phyloP scores from a whole-genome alignment of 2,329 filamentous ascomycete genomes.

The Kalmusia sp. region DNA sequence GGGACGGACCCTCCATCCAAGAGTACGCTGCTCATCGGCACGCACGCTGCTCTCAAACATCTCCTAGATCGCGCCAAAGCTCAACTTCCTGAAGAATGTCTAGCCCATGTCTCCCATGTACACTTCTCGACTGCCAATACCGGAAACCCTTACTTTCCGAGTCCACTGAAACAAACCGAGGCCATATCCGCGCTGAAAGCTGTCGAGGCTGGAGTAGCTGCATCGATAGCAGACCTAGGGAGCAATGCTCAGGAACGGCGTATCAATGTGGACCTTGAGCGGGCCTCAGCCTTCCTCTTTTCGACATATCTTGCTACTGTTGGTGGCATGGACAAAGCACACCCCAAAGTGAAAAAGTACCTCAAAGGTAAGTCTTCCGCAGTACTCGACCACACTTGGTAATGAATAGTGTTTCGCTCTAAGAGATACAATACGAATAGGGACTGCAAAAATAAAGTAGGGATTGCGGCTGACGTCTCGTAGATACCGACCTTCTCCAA shows the following conservation, averaged over 20 bases:
- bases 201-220: slow-evolving; percentile 65
- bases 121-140: slow-evolving; percentile 47
- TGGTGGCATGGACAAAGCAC: slow-evolving; percentile 55
- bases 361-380: slow-evolving; percentile 46
- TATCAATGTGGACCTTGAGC: slow-evolving; percentile 62
- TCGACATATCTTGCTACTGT: slow-evolving; percentile 65
- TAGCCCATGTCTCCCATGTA: slow-evolving; percentile 35
- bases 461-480: slow-evolving; percentile 17
- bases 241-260: slow-evolving; percentile 52
- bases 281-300: slow-evolving; percentile 63
- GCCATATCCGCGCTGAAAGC: slow-evolving; percentile 64
- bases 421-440: too few species aligned
- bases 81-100: slow-evolving; percentile 43
- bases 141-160: slow-evolving; percentile 49
- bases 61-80: slow-evolving; percentile 39
- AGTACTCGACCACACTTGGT: too few species aligned
- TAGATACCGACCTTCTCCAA: slow-evolving; percentile 74
- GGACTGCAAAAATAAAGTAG: too few species aligned
- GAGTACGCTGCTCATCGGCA: slow-evolving; percentile 44
- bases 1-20: slow-evolving; percentile 10
- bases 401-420: too few species aligned
- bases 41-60: slow-evolving; percentile 38
- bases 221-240: slow-evolving; percentile 64
- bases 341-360: slow-evolving; percentile 55
- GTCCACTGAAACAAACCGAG: slow-evolving; percentile 61